phyloP scores from a whole-genome alignment of 345 rosid genomes.

The Rhodomyrtus tomentosa region DNA sequence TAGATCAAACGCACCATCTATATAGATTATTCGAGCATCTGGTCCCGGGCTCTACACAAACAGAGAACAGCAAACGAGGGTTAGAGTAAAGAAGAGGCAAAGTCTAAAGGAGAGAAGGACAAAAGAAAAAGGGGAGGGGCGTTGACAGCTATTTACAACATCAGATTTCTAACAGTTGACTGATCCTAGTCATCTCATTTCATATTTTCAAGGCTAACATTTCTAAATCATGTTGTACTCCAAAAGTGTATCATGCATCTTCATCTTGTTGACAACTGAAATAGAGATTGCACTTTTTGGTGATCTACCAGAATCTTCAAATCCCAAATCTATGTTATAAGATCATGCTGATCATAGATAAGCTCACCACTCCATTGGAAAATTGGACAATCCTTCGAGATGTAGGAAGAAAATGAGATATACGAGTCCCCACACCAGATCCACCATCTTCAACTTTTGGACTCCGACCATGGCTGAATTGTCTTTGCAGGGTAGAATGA shows the following conservation, averaged over 20 bases:
- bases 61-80: background rate
- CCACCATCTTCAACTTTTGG: conserved; percentile 54
- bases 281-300: background rate
- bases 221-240: background rate
- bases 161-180: background rate
- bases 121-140: background rate
- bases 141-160: background rate
- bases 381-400: conserved; percentile 77
- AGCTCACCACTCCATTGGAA: conserved; percentile 52
- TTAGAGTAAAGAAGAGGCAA: background rate
- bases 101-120: background rate
- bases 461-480: conserved; percentile 52
- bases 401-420: conserved; percentile 68
- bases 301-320: background rate
- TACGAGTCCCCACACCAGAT: conserved; percentile 40
- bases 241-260: background rate
- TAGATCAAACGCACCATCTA: conserved; percentile 78
- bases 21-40: conserved; percentile 56
- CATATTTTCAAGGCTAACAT: background rate
- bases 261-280: background rate
- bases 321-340: background rate
- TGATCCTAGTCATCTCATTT: background rate
- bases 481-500: conserved; percentile 63
- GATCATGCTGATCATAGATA: background rate
- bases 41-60: conserved; percentile 53